phyloP scores from a whole-genome alignment of 2,329 filamentous ascomycete species.

The Allantophomopsis lycopodina region DNA sequence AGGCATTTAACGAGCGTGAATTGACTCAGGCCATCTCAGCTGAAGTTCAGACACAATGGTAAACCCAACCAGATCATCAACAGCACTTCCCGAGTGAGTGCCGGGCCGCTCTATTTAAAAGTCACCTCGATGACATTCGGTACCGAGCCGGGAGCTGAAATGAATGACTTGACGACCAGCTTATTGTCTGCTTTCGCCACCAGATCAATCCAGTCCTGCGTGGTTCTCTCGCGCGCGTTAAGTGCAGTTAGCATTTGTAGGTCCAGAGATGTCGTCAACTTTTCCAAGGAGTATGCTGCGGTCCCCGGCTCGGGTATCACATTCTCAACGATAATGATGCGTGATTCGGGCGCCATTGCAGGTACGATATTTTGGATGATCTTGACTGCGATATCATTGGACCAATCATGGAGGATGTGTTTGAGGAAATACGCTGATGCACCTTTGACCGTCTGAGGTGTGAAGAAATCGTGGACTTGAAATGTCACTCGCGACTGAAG shows the following conservation, averaged over 20 bases:
- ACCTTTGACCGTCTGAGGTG: constrained; percentile 22
- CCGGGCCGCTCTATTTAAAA: too few relatives aligned
- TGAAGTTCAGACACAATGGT: too few relatives aligned
- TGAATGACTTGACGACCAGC: too few relatives aligned
- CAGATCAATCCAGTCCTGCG: constrained; percentile 17
- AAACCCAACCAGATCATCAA: too few relatives aligned
- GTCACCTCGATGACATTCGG: too few relatives aligned
- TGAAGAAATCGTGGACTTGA: constrained; percentile 23
- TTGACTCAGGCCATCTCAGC: too few relatives aligned
- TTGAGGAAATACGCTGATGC: constrained; percentile 19
- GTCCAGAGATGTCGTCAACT: constrained; percentile 17
- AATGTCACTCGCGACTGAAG: constrained; percentile 3
- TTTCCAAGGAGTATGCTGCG: constrained; percentile 13
- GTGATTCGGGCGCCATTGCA: constrained; percentile 18
- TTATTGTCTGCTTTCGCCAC: background rate
- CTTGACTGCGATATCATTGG: constrained; percentile 5
- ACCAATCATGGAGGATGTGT: constrained; percentile 18
- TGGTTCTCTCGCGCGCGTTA: constrained; percentile 21
- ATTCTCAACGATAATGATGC: constrained; percentile 28
- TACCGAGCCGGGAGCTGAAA: too few relatives aligned
- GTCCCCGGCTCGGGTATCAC: constrained; percentile 21
- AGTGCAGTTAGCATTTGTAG: constrained; percentile 22
- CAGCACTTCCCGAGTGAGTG: too few relatives aligned
- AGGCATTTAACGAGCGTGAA: too few relatives aligned
- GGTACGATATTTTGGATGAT: constrained; percentile 8